These are phyloP conservation scores for Paramecium primaurelia DNA, from an alignment of 73 alveolate genomes.

Conservation along the genomic window DNA sequence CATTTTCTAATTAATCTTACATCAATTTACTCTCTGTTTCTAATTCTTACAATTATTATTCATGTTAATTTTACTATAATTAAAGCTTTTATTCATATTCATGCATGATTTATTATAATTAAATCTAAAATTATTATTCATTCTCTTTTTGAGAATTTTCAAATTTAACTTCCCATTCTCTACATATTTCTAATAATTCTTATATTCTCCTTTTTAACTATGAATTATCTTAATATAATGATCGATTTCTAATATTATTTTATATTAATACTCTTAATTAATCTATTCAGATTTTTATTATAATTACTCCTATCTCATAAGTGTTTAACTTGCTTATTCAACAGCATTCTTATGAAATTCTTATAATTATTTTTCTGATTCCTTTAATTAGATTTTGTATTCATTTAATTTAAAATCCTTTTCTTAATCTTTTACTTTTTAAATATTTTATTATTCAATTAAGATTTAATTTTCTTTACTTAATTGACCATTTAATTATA, in stretches of 20 bases:
- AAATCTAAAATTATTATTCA: neutral
- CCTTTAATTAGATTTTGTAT: constrained; percentile 17
- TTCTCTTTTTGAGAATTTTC: constrained; percentile 31
- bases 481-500: constrained; percentile 43
- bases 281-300: constrained; percentile 20
- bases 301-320: constrained; percentile 7
- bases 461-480: constrained; percentile 36
- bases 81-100: constrained; percentile 47
- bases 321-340: constrained; percentile 32
- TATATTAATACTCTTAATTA: neutral
- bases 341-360: constrained; percentile 64
- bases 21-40: constrained; percentile 48
- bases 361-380: constrained; percentile 35
- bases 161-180: constrained; percentile 63
- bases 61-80: constrained; percentile 2
- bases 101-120: neutral
- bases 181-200: constrained; percentile 50
- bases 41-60: constrained; percentile 6
- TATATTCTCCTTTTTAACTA: constrained; percentile 45
- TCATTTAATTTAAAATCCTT: constrained; percentile 1
- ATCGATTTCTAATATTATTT: neutral
- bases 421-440: neutral
- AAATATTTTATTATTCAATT: neutral
- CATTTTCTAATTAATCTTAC: constrained; percentile 52
- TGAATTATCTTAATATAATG: constrained; percentile 49